These are phyloP conservation scores for Quercus dentata DNA, from an alignment of 306 rosid genomes.

Conservation along the genomic window DNA sequence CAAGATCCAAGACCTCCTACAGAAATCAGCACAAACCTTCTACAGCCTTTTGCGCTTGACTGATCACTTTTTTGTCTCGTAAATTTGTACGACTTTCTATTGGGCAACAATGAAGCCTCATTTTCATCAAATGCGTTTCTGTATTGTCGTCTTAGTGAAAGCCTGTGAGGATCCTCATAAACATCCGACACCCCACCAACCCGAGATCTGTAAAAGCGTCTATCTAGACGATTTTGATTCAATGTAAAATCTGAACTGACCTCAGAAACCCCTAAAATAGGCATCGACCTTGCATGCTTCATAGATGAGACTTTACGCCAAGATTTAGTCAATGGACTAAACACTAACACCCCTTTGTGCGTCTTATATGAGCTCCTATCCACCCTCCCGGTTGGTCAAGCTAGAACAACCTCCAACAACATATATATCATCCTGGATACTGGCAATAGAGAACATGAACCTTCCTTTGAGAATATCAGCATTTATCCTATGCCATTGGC, in stretches of 20 bases:
- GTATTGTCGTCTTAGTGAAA: constrained; percentile 78
- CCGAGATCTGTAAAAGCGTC: constrained; percentile 68
- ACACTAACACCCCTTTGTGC: constrained; percentile 80
- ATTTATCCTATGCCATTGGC: constrained; percentile 84
- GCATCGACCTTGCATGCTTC: constrained; percentile 85
- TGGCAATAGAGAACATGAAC: constrained; percentile 86
- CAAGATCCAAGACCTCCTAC: constrained; percentile 94
- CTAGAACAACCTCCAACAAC: constrained; percentile 96
- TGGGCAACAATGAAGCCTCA: constrained; percentile 49
- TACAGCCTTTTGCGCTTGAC: constrained; percentile 48
- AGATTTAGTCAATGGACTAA: constrained; percentile 85
- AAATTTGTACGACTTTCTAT: constrained; percentile 68
- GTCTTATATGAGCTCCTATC: constrained; percentile 94
- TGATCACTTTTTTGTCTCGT: constrained; percentile 68
- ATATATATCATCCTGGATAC: constrained; percentile 78
- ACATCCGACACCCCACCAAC: constrained; percentile 82
- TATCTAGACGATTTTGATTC: constrained; percentile 71
- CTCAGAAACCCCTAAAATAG: constrained; percentile 80
- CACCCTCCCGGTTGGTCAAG: constrained; percentile 77
- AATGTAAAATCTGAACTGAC: constrained; percentile 61
- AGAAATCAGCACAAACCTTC: constrained; percentile 77
- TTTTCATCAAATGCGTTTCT: constrained; percentile 55
- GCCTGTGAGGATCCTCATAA: constrained; percentile 98
- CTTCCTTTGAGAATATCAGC: constrained; percentile 82
- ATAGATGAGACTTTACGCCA: constrained; percentile 90